Conservation (phyloP, 805 yeast species). For the Wickerhamiella qilinensis region DNA sequence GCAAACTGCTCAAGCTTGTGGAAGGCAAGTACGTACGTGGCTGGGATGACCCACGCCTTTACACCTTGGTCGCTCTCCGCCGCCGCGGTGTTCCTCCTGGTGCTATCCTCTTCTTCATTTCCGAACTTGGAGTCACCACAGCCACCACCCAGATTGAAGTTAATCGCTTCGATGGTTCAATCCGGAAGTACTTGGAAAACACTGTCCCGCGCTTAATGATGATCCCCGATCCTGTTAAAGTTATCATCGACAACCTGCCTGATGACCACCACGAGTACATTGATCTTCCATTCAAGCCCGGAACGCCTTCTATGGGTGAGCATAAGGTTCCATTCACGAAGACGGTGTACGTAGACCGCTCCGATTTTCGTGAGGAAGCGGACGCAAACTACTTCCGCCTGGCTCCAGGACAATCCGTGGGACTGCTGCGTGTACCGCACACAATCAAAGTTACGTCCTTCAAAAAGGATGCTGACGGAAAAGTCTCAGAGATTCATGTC, state of each 20-base stretch:
- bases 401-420: slow-evolving; percentile 90
- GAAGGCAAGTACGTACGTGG: slow-evolving; percentile 70
- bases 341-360: slow-evolving; percentile 66
- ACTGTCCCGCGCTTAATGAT: slow-evolving; percentile 92
- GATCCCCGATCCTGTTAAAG: slow-evolving; percentile 71
- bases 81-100: slow-evolving; percentile 99
- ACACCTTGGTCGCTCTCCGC: slow-evolving; percentile 82
- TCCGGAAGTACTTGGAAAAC: slow-evolving; percentile 74
- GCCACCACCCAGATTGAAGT: slow-evolving; percentile 83
- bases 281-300: slow-evolving; percentile 81
- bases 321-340: slow-evolving; percentile 64
- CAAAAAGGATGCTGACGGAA: slow-evolving; percentile 47
- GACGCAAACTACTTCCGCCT: slow-evolving; percentile 72
- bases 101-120: slow-evolving; percentile 81
- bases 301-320: slow-evolving; percentile 58
- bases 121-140: slow-evolving; percentile 94
- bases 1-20: slow-evolving; percentile 89
- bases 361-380: slow-evolving; percentile 59
- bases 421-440: slow-evolving; percentile 79
- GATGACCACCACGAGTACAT: slow-evolving; percentile 58
- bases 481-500: slow-evolving; percentile 55
- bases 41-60: slow-evolving; percentile 97
- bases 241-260: slow-evolving; percentile 64
- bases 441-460: slow-evolving; percentile 56
- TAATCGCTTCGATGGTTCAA: slow-evolving; percentile 73